phyloP scores from a whole-genome alignment of 768 basidiomycete species.

The Scleroderma bovista region DNA sequence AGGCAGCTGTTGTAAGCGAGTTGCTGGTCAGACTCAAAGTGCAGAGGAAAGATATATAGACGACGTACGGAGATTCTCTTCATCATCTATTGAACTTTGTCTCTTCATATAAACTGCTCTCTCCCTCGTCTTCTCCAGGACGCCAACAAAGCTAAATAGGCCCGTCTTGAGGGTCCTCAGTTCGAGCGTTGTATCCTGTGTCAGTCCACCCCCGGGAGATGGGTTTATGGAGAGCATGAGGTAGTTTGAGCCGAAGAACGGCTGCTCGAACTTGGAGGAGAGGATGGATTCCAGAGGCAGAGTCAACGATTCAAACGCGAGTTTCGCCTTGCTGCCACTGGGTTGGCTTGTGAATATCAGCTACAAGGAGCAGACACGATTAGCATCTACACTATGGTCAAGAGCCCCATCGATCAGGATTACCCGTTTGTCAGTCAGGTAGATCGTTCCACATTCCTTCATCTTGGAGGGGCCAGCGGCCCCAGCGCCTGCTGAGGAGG shows the following conservation, averaged over 20 bases:
- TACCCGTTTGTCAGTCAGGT: conserved; percentile 73
- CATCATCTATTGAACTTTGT: conserved; percentile 36
- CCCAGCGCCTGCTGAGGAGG: conserved; percentile 42
- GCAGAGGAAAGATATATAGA: neutral
- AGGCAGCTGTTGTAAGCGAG: conserved; percentile 16
- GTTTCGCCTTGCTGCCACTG: conserved; percentile 10
- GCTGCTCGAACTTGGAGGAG: conserved; percentile 70
- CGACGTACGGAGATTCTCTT: conserved; percentile 27
- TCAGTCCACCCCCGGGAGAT: conserved; percentile 59
- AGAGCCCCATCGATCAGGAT: conserved; percentile 16
- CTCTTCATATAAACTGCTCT: conserved; percentile 70
- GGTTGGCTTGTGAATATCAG: conserved; percentile 53
- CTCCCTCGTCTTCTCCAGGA: conserved; percentile 75
- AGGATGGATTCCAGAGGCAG: conserved; percentile 62
- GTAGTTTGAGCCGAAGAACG: conserved; percentile 65
- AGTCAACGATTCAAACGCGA: conserved; percentile 38
- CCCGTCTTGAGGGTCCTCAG: conserved; percentile 61
- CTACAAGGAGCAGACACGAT: conserved; percentile 31
- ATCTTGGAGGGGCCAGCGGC: conserved; percentile 52
- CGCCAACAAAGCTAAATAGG: conserved; percentile 68
- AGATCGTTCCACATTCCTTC: conserved; percentile 52
- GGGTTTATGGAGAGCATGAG: conserved; percentile 64
- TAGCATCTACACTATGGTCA: conserved; percentile 4
- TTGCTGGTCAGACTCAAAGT: neutral
- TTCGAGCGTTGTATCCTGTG: conserved; percentile 58